phyloP scores from a whole-genome alignment of 176 grass and related monocot genomes.

The Oryza officinalis region DNA sequence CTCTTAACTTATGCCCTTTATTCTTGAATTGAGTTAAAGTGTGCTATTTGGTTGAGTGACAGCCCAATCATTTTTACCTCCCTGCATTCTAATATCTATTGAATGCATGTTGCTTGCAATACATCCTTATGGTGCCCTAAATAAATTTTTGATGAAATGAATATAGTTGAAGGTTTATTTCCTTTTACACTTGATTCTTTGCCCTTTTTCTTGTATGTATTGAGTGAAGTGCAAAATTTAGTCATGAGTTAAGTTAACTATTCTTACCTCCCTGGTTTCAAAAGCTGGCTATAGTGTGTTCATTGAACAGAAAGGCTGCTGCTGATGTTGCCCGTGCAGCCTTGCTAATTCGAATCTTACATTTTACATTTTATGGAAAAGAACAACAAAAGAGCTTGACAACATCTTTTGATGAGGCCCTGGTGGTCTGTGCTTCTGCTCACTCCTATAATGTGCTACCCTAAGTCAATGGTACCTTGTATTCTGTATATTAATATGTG shows the following conservation, averaged over 20 bases:
- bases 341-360: not conserved
- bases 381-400: slow-evolving; percentile 25
- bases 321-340: not conserved
- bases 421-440: not conserved
- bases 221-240: not conserved
- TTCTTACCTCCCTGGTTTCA: not conserved
- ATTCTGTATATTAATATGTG: not conserved
- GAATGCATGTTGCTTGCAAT: not conserved
- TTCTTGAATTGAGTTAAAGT: not conserved
- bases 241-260: not conserved
- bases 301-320: not conserved
- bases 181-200: not conserved
- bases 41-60: not conserved
- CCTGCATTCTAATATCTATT: not conserved
- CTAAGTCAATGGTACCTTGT: slow-evolving; percentile 16
- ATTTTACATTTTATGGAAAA: not conserved
- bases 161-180: not conserved
- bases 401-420: not conserved
- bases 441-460: not conserved
- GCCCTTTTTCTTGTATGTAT: not conserved
- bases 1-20: not conserved
- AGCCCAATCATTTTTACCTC: not conserved
- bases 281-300: slow-evolving; percentile 9
- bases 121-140: not conserved
- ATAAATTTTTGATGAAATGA: not conserved